Conservation (phyloP, 768 basidiomycete genomes). For the Tricholoma bakamatsutake region DNA sequence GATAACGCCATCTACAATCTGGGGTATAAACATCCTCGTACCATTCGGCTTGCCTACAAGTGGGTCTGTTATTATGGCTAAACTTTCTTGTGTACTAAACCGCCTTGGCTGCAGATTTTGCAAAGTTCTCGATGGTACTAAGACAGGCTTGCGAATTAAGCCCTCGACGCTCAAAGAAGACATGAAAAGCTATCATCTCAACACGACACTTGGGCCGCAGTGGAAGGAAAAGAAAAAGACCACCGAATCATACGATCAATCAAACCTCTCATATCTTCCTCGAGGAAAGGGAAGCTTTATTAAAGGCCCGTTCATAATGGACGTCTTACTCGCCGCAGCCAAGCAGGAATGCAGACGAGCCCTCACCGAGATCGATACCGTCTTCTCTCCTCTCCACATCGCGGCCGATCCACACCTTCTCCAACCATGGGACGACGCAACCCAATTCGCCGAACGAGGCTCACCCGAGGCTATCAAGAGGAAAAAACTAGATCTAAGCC, state of each 20-base stretch:
- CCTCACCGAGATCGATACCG: constrained; percentile 13
- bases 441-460: constrained; percentile 16
- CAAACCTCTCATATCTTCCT: constrained; percentile 8
- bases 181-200: constrained; percentile 10
- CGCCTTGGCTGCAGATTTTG: constrained; percentile 31
- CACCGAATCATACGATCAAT: background rate
- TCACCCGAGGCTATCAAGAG: constrained; percentile 8
- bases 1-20: constrained; percentile 45
- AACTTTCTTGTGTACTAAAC: background rate
- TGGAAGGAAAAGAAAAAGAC: constrained; percentile 15
- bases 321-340: constrained; percentile 14
- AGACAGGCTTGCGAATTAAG: constrained; percentile 48
- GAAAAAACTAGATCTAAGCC: constrained; percentile 28
- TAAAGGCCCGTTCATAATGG: constrained; percentile 24
- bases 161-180: constrained; percentile 26
- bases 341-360: constrained; percentile 9
- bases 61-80: constrained; percentile 9
- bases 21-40: constrained; percentile 46
- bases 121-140: constrained; percentile 52
- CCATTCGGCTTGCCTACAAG: constrained; percentile 51
- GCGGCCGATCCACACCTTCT: constrained; percentile 19
- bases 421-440: constrained; percentile 33
- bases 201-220: constrained; percentile 11
- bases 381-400: constrained; percentile 13
- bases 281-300: constrained; percentile 12